These are phyloP conservation scores for Agarophyton chilense DNA, from an alignment of 23 red algal genomes.

Conservation along the genomic window DNA sequence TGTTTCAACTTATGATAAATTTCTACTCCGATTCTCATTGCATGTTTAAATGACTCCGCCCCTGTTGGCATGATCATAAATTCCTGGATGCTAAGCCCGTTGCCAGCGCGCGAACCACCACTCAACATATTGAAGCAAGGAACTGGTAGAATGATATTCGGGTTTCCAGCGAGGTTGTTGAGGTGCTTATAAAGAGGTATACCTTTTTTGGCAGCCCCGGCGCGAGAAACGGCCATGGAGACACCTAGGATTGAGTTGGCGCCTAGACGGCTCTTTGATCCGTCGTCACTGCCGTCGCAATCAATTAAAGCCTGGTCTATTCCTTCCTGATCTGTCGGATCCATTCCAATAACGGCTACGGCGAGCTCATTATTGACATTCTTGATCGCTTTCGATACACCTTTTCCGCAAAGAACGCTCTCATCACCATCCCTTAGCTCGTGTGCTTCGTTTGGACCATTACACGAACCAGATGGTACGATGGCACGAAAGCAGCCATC, in stretches of 20 bases:
- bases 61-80: conserved; percentile 97
- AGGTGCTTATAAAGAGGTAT: conserved; percentile 96
- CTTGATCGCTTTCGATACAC: conserved; percentile 90
- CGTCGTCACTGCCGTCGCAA: conserved; percentile 87
- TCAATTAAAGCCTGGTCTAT: conserved; percentile 90
- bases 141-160: conserved; percentile 83
- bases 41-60: conserved; percentile 81
- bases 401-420: conserved; percentile 78
- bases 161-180: conserved; percentile 95
- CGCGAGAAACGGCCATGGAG: conserved; percentile 96
- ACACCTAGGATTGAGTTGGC: conserved; percentile 98
- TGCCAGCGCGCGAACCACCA: conserved; percentile 90
- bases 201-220: conserved; percentile 86
- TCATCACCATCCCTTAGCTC: conserved; percentile 94
- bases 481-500: conserved; percentile 85
- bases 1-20: conserved; percentile 89
- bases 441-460: conserved; percentile 80
- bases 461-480: conserved; percentile 91
- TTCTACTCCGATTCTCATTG: conserved; percentile 89
- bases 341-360: conserved; percentile 89
- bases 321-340: conserved; percentile 90
- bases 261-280: conserved; percentile 80
- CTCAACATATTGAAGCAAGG: conserved; percentile 96
- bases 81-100: conserved; percentile 96
- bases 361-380: conserved; percentile 93